phyloP scores from a whole-genome alignment of 83 land plant species.

The Isoetes engelmannii region DNA sequence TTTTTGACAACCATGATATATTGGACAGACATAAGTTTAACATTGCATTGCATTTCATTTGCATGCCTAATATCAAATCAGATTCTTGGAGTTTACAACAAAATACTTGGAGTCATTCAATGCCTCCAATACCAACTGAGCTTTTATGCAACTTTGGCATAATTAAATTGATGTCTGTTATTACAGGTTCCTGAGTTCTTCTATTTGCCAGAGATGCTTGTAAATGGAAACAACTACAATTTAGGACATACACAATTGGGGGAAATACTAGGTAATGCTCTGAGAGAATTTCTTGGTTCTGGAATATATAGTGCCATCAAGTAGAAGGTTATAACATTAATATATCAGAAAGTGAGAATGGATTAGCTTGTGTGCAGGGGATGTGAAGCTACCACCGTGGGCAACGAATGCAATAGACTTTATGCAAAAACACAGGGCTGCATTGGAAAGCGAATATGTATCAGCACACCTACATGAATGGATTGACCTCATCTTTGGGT shows the following conservation, averaged over 20 bases:
- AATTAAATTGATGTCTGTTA: not conserved
- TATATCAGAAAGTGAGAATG: too few relatives aligned
- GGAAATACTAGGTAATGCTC: slow-evolving; percentile 55
- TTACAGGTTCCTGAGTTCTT: slow-evolving; percentile 88
- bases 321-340: too few relatives aligned
- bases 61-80: too few relatives aligned
- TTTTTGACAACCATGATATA: too few relatives aligned
- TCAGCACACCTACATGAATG: slow-evolving; percentile 93
- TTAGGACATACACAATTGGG: slow-evolving; percentile 79
- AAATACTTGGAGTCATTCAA: too few relatives aligned
- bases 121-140: too few relatives aligned
- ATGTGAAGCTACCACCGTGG: slow-evolving; percentile 94
- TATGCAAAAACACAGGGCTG: slow-evolving; percentile 88
- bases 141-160: too few relatives aligned
- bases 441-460: slow-evolving; percentile 95
- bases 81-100: too few relatives aligned
- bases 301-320: too few relatives aligned
- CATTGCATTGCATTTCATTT: too few relatives aligned
- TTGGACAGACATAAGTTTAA: too few relatives aligned
- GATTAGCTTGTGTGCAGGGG: slow-evolving; percentile 40
- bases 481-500: slow-evolving; percentile 99
- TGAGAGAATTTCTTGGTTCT: too few relatives aligned
- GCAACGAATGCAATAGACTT: slow-evolving; percentile 80
- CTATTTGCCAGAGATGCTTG: slow-evolving; percentile 80
- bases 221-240: slow-evolving; percentile 60